phyloP scores from a whole-genome alignment of 2,329 filamentous ascomycete genomes.

The Neofusicoccum laricinum region DNA sequence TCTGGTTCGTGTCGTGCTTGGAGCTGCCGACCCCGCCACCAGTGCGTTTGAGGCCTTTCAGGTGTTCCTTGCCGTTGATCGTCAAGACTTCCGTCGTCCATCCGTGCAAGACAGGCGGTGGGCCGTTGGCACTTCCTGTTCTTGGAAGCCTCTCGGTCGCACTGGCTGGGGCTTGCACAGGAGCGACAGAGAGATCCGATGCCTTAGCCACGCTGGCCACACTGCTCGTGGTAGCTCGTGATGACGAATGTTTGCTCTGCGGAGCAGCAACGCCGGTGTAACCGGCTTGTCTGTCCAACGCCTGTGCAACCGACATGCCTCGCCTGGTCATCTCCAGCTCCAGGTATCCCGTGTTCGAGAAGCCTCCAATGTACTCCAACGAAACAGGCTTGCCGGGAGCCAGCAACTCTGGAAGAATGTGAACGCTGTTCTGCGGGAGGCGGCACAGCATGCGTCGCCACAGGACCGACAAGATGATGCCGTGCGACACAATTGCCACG shows the following conservation, averaged over 20 bases:
- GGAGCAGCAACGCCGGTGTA: background rate
- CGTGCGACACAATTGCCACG: slow-evolving; percentile 75
- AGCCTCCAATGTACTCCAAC: slow-evolving; percentile 56
- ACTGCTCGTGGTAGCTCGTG: background rate
- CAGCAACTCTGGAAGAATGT: slow-evolving; percentile 42
- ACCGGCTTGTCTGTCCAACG: background rate
- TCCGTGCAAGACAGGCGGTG: slow-evolving; percentile 24
- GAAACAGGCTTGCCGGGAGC: slow-evolving; percentile 36
- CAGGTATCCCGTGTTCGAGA: slow-evolving; percentile 66
- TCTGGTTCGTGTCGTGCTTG: slow-evolving; percentile 71
- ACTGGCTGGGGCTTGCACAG: background rate
- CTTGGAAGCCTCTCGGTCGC: background rate
- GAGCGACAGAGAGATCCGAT: background rate
- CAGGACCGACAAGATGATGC: slow-evolving; percentile 71
- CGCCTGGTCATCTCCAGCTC: slow-evolving; percentile 40
- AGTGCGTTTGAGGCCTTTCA: slow-evolving; percentile 72
- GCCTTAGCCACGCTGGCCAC: background rate
- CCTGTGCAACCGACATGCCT: background rate
- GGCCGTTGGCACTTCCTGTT: background rate
- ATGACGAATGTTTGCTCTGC: background rate
- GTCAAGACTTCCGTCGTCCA: slow-evolving; percentile 54
- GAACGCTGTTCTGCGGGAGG: slow-evolving; percentile 49
- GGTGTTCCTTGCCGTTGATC: slow-evolving; percentile 70
- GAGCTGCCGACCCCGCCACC: slow-evolving; percentile 79
- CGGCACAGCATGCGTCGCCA: slow-evolving; percentile 61